Conservation (phyloP, 2,329 filamentous ascomycete species). For the Pseudogymnoascus sp. region DNA sequence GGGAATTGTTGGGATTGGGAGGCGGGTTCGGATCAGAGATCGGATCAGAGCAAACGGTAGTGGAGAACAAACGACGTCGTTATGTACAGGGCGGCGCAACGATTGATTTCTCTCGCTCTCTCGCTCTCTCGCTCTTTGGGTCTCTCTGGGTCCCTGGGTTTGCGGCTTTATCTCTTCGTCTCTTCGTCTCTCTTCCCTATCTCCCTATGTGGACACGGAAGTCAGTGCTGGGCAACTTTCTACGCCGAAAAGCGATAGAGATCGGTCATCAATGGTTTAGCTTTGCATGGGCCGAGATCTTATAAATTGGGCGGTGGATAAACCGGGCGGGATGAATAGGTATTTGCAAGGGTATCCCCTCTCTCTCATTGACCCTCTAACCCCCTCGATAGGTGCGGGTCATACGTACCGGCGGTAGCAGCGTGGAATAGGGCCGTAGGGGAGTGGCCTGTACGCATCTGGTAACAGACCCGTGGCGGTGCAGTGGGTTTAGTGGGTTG, state of each 20-base stretch:
- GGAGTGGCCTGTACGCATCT: background rate
- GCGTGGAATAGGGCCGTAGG: slow-evolving; percentile 1
- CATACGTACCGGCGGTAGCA: slow-evolving; percentile 3
- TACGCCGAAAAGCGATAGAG: background rate
- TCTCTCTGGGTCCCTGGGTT: background rate
- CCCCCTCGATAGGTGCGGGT: background rate
- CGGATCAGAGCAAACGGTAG: background rate
- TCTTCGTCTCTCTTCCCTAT: background rate
- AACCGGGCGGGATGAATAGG: background rate
- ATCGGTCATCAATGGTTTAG: slow-evolving; percentile 2
- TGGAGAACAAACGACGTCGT: background rate
- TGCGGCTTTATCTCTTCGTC: background rate
- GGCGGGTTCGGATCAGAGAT: background rate
- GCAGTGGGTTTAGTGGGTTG: background rate
- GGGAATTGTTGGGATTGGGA: background rate
- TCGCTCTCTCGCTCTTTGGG: background rate
- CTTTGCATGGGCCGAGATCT: slow-evolving; percentile 2
- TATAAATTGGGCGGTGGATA: slow-evolving; percentile 4
- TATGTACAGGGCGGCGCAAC: background rate
- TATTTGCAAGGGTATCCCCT: background rate
- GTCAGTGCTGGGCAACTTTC: background rate
- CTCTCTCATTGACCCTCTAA: background rate
- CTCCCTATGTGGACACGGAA: background rate
- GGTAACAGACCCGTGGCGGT: background rate
- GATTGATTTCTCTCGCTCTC: no score